These are phyloP conservation scores for Cyberlindnera mrakii DNA, from an alignment of 805 yeast genomes.

Conservation along the genomic window DNA sequence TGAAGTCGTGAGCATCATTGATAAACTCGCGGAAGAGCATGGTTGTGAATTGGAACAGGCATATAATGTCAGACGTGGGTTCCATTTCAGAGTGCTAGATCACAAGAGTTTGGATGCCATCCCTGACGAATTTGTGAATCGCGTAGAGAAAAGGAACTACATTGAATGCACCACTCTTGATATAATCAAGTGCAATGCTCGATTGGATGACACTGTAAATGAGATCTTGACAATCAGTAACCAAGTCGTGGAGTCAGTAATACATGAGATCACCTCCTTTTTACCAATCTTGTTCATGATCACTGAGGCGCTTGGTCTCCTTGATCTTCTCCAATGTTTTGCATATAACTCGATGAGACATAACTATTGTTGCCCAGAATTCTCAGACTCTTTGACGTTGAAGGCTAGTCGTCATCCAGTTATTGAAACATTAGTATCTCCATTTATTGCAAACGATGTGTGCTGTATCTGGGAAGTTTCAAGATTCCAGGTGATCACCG, in stretches of 20 bases:
- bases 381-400: slow-evolving; percentile 26
- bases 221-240: slow-evolving; percentile 40
- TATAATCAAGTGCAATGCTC: slow-evolving; percentile 33
- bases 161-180: slow-evolving; percentile 36
- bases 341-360: slow-evolving; percentile 23
- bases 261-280: slow-evolving; percentile 21
- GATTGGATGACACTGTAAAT: slow-evolving; percentile 32
- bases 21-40: slow-evolving; percentile 19
- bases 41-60: slow-evolving; percentile 25
- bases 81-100: slow-evolving; percentile 28
- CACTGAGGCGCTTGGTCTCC: slow-evolving; percentile 36
- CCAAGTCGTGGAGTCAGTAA: slow-evolving; percentile 28
- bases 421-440: slow-evolving; percentile 25
- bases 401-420: slow-evolving; percentile 37
- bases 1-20: slow-evolving; percentile 28
- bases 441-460: slow-evolving; percentile 35
- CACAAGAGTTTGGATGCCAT: slow-evolving; percentile 15
- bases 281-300: slow-evolving; percentile 34
- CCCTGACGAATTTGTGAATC: slow-evolving; percentile 32
- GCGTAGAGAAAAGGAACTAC: slow-evolving; percentile 23
- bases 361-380: slow-evolving; percentile 31
- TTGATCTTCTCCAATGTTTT: slow-evolving; percentile 34
- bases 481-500: slow-evolving; percentile 44
- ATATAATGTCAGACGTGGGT: slow-evolving; percentile 34
- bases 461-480: slow-evolving; percentile 30